Conservation (phyloP, 805 yeast species). For the Suhomyces emberorum region DNA sequence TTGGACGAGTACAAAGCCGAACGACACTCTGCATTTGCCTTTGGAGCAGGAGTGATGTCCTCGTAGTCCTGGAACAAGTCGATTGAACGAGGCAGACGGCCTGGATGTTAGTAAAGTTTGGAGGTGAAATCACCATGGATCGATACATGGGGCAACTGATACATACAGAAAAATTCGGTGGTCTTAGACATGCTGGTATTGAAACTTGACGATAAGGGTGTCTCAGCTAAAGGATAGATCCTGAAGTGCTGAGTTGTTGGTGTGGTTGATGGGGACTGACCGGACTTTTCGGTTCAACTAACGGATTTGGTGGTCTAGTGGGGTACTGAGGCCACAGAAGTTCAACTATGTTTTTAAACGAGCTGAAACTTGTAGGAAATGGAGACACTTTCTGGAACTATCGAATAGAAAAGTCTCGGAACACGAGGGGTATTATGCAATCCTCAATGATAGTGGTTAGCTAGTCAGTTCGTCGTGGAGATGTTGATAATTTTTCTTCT, state of each 20-base stretch:
- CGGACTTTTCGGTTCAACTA: too few relatives aligned
- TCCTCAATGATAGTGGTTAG: too few relatives aligned
- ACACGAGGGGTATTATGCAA: too few relatives aligned
- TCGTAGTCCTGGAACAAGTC: slow-evolving; percentile 30
- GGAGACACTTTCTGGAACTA: too few relatives aligned
- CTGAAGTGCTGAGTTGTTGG: too few relatives aligned
- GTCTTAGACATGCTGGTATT: slow-evolving; percentile 28
- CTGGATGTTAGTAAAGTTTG: slow-evolving; percentile 19
- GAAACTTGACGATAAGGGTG: too few relatives aligned
- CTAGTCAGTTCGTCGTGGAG: too few relatives aligned
- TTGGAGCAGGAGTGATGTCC: slow-evolving; percentile 33
- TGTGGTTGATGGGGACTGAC: too few relatives aligned
- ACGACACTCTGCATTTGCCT: slow-evolving; percentile 50
- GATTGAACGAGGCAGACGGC: slow-evolving; percentile 27
- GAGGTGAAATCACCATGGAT: background rate
- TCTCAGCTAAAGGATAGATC: too few relatives aligned
- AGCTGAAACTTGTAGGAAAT: too few relatives aligned
- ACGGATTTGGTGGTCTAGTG: background rate
- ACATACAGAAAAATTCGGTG: slow-evolving; percentile 41
- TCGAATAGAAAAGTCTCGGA: too few relatives aligned
- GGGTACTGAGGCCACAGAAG: background rate
- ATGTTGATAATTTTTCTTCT: background rate
- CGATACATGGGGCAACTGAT: background rate
- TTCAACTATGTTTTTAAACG: too few relatives aligned
- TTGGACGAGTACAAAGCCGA: slow-evolving; percentile 63